Evolutionary conservation across 495 filamentous ascomycete genomes (phyloP).

Genomic region (Penicillium psychrofluorescens): DNA sequence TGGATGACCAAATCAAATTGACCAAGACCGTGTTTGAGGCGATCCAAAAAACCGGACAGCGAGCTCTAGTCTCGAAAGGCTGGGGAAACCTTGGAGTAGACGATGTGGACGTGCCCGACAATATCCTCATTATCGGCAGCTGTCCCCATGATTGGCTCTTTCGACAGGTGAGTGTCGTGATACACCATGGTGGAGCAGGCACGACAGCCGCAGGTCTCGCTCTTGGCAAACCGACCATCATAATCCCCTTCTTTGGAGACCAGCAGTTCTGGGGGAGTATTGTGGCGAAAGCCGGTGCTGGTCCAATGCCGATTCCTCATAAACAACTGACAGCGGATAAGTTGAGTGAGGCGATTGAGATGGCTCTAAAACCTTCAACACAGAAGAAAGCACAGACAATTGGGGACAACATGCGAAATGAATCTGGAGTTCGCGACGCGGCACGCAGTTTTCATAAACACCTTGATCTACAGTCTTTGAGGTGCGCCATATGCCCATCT

Average conservation of each 20-base stretch:
- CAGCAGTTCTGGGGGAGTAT: conserved; percentile 81
- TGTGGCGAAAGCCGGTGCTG: conserved; percentile 64
- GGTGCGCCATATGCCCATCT: conserved; percentile 57
- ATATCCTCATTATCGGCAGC: conserved; percentile 72
- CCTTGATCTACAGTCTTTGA: conserved; percentile 50
- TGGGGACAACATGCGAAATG: conserved; percentile 51
- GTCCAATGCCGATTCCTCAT: conserved; percentile 63
- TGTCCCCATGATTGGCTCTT: conserved; percentile 83
- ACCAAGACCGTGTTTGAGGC: conserved; percentile 65
- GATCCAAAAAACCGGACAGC: conserved; percentile 53
- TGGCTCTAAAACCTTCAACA: conserved; percentile 50
- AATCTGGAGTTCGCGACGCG: conserved; percentile 56
- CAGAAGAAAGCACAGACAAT: conserved; percentile 49
- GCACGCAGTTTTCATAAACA: conserved; percentile 64
- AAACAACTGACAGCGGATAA: conserved; percentile 57
- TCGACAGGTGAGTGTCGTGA: conserved; percentile 62
- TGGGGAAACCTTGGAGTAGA: conserved; percentile 72
- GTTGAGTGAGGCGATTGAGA: conserved; percentile 54
- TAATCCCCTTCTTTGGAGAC: conserved; percentile 82
- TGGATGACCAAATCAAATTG: conserved; percentile 62
- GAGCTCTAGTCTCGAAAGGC: conserved; percentile 72
- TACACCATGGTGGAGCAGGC: conserved; percentile 78
- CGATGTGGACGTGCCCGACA: conserved; percentile 48
- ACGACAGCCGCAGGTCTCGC: conserved; percentile 72
- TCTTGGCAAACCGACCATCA: conserved; percentile 60